Evolutionary conservation across 805 yeast species (phyloP).

Genomic region (Candida suzukii): DNA sequence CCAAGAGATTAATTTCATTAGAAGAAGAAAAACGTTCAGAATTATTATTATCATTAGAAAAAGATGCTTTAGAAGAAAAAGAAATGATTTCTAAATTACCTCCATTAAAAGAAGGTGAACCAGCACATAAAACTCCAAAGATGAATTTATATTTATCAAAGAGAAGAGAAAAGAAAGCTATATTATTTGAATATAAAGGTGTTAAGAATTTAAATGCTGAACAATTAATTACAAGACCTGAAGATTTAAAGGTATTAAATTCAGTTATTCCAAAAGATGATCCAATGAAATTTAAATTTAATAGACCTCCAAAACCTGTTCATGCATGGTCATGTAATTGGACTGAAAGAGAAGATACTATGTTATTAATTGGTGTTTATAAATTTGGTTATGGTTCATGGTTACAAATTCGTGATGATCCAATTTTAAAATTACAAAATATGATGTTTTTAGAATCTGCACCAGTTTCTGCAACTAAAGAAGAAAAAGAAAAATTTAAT

Average conservation of each 20-base stretch:
- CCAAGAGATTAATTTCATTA: constrained; percentile 52
- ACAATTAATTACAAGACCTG: constrained; percentile 71
- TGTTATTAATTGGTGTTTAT: constrained; percentile 76
- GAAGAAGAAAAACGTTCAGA: constrained; percentile 60
- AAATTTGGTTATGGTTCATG: constrained; percentile 97
- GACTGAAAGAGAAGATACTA: constrained; percentile 78
- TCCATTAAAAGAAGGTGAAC: constrained; percentile 18
- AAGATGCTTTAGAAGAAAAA: constrained; percentile 49
- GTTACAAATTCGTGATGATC: constrained; percentile 93
- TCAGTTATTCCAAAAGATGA: constrained; percentile 45
- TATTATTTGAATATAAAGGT: constrained; percentile 79
- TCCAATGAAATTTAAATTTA: constrained; percentile 54
- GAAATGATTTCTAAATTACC: constrained; percentile 27
- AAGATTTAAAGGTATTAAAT: constrained; percentile 67
- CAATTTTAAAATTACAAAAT: constrained; percentile 76
- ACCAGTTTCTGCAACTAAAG: constrained; percentile 27
- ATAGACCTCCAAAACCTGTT: constrained; percentile 66
- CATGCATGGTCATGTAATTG: constrained; percentile 90
- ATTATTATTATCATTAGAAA: constrained; percentile 51
- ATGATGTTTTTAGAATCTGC: constrained; percentile 62
- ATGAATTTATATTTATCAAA: constrained; percentile 52
- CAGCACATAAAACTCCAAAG: constrained; percentile 24
- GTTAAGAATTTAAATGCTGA: constrained; percentile 92
- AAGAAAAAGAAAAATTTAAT: constrained; percentile 27
- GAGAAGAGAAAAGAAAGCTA: constrained; percentile 83